Percentiles rank a stretch among this genome's conserved stretches.
phyloP scores from a whole-genome alignment of 83 land plant species.

The Isoetes engelmannii region DNA sequence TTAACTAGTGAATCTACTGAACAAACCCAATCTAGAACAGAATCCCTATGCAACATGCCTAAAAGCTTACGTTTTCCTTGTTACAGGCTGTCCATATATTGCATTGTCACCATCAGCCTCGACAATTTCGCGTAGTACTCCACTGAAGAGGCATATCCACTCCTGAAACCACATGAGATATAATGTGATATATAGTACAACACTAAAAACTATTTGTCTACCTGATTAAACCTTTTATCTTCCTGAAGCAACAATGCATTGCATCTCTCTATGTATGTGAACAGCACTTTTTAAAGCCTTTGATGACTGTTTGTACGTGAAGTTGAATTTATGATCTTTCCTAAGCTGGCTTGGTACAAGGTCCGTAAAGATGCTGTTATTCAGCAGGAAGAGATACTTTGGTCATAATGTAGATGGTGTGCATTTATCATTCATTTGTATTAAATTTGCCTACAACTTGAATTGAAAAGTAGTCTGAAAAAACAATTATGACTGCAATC shows the following conservation, averaged over 20 bases:
- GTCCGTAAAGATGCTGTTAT: too few species aligned
- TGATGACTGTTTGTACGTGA: too few species aligned
- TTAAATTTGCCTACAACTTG: too few species aligned
- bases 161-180: neutral
- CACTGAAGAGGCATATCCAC: constrained; percentile 4
- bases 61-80: neutral
- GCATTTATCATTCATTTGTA: too few species aligned
- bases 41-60: neutral
- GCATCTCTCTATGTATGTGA: neutral
- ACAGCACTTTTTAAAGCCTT: neutral
- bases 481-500: too few species aligned
- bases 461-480: too few species aligned
- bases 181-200: too few species aligned
- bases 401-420: too few species aligned
- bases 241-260: neutral
- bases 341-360: too few species aligned
- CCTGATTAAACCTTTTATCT: neutral
- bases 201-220: neutral
- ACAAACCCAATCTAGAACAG: neutral
- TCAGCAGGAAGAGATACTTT: too few species aligned
- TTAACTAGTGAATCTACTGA: neutral
- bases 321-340: too few species aligned
- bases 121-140: neutral
- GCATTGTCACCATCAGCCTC: neutral
- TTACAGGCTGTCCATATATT: neutral